Conservation (phyloP, 441 rosid species). For the Gossypium lobatum region DNA sequence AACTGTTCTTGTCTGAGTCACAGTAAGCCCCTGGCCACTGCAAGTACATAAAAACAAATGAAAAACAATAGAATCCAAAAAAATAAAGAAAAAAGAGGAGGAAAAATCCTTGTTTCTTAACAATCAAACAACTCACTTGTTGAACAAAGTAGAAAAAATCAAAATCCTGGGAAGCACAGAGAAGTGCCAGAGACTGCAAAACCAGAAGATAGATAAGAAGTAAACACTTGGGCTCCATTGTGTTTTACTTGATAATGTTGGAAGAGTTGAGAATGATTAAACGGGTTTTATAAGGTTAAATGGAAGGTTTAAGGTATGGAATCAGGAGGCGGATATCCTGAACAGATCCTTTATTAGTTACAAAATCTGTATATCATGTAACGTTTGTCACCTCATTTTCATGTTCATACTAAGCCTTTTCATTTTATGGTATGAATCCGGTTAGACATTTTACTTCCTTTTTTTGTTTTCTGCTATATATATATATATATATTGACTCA, state of each 20-base stretch:
- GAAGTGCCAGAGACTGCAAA: not conserved
- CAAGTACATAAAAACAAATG: not conserved
- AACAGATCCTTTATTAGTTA: not conserved
- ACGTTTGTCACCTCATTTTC: not conserved
- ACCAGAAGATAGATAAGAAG: not conserved
- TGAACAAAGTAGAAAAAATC: conserved; percentile 91
- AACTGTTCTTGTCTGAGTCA: conserved; percentile 48
- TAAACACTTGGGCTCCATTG: not conserved
- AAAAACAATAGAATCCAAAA: not conserved
- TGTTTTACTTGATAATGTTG: not conserved
- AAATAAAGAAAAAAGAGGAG: not conserved
- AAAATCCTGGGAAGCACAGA: conserved; percentile 44
- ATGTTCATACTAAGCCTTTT: not conserved
- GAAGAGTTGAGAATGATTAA: not conserved
- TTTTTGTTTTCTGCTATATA: too few relatives aligned
- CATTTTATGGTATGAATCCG: not conserved
- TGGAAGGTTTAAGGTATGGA: conserved; percentile 2
- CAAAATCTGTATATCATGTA: not conserved
- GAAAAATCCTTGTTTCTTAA: not conserved
- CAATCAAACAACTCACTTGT: conserved; percentile 39
- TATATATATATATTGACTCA: too few relatives aligned
- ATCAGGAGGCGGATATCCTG: not conserved
- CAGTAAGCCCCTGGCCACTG: conserved; percentile 95
- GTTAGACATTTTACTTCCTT: not conserved
- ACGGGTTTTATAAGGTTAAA: conserved; percentile 19